These are phyloP conservation scores for Ganoderma resinaceum DNA, from an alignment of 1,284 basidiomycete species.

Conservation along the genomic window DNA sequence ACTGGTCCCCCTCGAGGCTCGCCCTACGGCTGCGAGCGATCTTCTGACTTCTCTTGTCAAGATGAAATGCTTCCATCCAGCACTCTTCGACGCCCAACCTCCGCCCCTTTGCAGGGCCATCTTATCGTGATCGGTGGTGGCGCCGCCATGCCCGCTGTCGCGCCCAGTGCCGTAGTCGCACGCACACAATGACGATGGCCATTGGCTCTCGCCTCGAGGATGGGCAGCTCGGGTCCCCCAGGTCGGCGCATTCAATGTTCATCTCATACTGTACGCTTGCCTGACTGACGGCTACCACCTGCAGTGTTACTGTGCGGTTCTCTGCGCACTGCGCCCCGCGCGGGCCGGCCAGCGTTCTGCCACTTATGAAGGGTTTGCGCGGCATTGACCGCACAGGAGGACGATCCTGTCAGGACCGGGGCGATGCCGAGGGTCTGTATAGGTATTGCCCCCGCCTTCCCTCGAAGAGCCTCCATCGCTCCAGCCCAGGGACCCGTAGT, in stretches of 20 bases:
- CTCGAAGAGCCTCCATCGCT: slow-evolving; percentile 2
- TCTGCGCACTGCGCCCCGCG: background rate
- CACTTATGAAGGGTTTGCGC: no score
- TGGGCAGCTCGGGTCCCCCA: background rate
- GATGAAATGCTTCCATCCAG: background rate
- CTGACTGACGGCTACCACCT: background rate
- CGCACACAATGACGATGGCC: background rate
- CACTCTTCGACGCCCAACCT: background rate
- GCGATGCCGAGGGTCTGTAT: background rate
- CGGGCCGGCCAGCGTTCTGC: background rate
- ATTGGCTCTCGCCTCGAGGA: background rate
- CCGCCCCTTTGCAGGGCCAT: background rate
- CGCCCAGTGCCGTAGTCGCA: background rate
- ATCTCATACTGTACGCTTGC: background rate
- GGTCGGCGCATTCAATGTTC: slow-evolving; percentile 3
- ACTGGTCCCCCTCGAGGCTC: background rate
- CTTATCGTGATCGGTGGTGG: slow-evolving; percentile 1
- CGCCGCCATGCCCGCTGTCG: background rate
- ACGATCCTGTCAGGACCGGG: background rate
- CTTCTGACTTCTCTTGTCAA: background rate
- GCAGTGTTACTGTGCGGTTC: background rate
- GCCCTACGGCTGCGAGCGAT: background rate
- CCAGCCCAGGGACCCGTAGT: background rate
- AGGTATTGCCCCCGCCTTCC: background rate
- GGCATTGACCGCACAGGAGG: no score